Evolutionary conservation across 1,284 basidiomycete genomes (phyloP).

Genomic region (Porodaedalea pini): DNA sequence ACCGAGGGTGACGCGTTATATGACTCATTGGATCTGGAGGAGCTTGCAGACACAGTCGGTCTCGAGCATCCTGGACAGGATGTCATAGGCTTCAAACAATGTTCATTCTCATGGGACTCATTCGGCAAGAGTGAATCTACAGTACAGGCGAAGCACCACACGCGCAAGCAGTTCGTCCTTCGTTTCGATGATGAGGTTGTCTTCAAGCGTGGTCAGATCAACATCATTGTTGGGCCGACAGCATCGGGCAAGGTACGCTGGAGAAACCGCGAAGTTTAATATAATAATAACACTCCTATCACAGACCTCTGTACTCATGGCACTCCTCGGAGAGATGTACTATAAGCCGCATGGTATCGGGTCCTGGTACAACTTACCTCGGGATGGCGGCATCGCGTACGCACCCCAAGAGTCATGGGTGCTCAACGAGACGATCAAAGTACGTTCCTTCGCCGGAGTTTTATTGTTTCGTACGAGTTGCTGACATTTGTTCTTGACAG

Average conservation of each 20-base stretch:
- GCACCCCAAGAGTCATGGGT: conserved; percentile 46
- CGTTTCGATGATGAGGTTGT: conserved; percentile 10
- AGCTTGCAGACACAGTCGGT: background rate
- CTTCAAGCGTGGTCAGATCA: conserved; percentile 12
- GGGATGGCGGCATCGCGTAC: conserved; percentile 42
- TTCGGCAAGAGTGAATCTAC: background rate
- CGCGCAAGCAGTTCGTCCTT: conserved; percentile 8
- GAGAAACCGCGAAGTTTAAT: too few species aligned
- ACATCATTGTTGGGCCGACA: conserved; percentile 19
- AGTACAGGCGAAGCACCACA: background rate
- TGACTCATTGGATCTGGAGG: too few species aligned
- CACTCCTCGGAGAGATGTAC: conserved; percentile 18
- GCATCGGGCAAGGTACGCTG: conserved; percentile 13
- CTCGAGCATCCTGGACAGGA: background rate
- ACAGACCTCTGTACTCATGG: conserved; percentile 16
- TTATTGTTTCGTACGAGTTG: too few species aligned
- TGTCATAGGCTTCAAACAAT: conserved; percentile 6
- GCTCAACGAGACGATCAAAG: conserved; percentile 30
- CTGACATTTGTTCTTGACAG: conserved; percentile 16
- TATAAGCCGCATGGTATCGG: conserved; percentile 23
- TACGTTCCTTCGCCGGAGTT: too few species aligned
- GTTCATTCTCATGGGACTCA: conserved; percentile 11
- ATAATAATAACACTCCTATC: background rate
- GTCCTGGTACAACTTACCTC: conserved; percentile 41
- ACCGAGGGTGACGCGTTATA: background rate